Evolutionary conservation across 805 yeast genomes (phyloP).

Genomic region (Yamadazyma kitorensis): DNA sequence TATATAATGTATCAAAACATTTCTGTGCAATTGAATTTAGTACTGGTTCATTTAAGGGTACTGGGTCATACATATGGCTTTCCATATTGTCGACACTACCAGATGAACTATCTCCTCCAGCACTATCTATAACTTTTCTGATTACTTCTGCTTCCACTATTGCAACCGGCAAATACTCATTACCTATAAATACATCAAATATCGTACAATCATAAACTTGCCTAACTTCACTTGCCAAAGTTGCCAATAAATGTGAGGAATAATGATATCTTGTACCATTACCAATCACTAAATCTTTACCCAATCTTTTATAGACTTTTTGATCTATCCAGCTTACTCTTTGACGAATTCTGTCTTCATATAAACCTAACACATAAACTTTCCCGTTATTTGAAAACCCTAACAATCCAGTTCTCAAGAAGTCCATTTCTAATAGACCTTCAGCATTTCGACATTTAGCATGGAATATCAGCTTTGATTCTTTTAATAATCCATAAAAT

Average conservation of each 20-base stretch:
- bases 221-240: constrained; percentile 76
- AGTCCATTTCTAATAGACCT: constrained; percentile 71
- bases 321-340: constrained; percentile 65
- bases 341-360: constrained; percentile 89
- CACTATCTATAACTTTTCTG: constrained; percentile 30
- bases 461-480: constrained; percentile 73
- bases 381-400: constrained; percentile 89
- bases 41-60: constrained; percentile 42
- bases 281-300: constrained; percentile 31
- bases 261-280: constrained; percentile 65
- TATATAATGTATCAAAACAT: constrained; percentile 41
- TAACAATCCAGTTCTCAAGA: constrained; percentile 83
- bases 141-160: constrained; percentile 69
- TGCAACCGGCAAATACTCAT: constrained; percentile 80
- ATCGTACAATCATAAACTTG: constrained; percentile 88
- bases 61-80: constrained; percentile 27
- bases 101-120: constrained; percentile 8
- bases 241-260: constrained; percentile 80
- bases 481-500: constrained; percentile 66
- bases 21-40: constrained; percentile 42
- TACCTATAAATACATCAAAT: constrained; percentile 77
- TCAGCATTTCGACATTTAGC: constrained; percentile 74
- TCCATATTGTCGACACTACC: constrained; percentile 19
- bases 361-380: constrained; percentile 81
- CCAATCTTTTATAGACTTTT: constrained; percentile 27